These are phyloP conservation scores for Saccharum officinarum DNA, from an alignment of 176 grass and related monocot species.

Conservation along the genomic window DNA sequence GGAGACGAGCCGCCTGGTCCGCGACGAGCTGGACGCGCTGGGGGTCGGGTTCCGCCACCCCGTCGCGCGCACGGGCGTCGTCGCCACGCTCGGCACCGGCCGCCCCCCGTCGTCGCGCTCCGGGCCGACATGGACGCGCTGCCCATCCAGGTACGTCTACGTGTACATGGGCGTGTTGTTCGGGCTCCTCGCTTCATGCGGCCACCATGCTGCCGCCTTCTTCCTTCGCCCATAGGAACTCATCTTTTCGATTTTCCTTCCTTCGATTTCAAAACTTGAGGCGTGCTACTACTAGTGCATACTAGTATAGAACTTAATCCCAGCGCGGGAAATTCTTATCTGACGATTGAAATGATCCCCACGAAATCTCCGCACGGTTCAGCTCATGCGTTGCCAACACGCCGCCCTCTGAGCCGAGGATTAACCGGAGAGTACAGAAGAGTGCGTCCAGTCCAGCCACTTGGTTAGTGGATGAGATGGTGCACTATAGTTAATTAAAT, in stretches of 20 bases:
- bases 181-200: too few species aligned
- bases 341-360: too few species aligned
- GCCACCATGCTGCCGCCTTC: too few species aligned
- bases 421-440: neutral
- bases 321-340: too few species aligned
- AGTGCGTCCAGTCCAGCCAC: neutral
- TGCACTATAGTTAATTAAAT: neutral
- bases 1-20: conserved; percentile 80
- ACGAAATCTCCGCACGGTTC: too few species aligned
- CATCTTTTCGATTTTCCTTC: too few species aligned
- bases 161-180: too few species aligned
- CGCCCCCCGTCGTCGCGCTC: conserved; percentile 72
- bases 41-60: conserved; percentile 65
- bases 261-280: too few species aligned
- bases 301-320: too few species aligned
- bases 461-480: neutral
- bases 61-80: conserved; percentile 78
- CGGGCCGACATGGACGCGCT: conserved; percentile 97
- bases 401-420: neutral
- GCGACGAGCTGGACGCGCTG: conserved; percentile 58
- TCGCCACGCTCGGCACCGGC: conserved; percentile 78
- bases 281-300: too few species aligned
- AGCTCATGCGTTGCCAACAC: too few species aligned
- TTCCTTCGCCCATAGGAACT: too few species aligned
- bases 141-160: conserved; percentile 69